phyloP scores from a whole-genome alignment of 2,329 filamentous ascomycete genomes.

The Xylaria multiplex region DNA sequence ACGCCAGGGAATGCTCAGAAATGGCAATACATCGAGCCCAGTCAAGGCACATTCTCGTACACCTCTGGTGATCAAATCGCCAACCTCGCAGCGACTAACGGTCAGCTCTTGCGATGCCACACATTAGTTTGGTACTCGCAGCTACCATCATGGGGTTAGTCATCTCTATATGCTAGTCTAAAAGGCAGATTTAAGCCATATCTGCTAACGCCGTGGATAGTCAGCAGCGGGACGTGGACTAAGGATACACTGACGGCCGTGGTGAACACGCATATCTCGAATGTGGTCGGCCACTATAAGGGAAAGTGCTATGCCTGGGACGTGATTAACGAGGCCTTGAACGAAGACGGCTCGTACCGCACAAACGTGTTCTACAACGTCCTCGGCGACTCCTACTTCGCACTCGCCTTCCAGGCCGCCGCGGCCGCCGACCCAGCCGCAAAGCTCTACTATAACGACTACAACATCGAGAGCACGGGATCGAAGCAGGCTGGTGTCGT shows the following conservation, averaged over 20 bases:
- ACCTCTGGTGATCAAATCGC: constrained; percentile 64
- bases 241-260: constrained; percentile 65
- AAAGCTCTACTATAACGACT: constrained; percentile 68
- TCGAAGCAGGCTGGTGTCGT: constrained; percentile 58
- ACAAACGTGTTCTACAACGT: constrained; percentile 63
- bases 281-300: constrained; percentile 67
- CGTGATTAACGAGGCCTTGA: constrained; percentile 71
- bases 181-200: constrained; percentile 23
- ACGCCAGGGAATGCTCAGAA: constrained; percentile 72
- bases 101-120: constrained; percentile 70
- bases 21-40: constrained; percentile 71
- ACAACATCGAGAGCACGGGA: constrained; percentile 66
- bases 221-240: constrained; percentile 61
- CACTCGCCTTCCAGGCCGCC: constrained; percentile 66
- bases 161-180: not conserved
- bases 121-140: constrained; percentile 52
- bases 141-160: constrained; percentile 35
- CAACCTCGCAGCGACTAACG: constrained; percentile 58
- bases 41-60: constrained; percentile 66
- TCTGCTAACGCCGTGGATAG: constrained; percentile 42
- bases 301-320: constrained; percentile 72
- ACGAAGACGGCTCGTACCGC: constrained; percentile 66
- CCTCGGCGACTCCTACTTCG: constrained; percentile 66
- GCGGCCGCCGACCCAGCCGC: constrained; percentile 63
- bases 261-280: constrained; percentile 69